A percentile compares a stretch with the other conserved stretches of the same genome.
phyloP scores from a whole-genome alignment of 179 eudicot genomes.

The Monotropa hypopitys region DNA sequence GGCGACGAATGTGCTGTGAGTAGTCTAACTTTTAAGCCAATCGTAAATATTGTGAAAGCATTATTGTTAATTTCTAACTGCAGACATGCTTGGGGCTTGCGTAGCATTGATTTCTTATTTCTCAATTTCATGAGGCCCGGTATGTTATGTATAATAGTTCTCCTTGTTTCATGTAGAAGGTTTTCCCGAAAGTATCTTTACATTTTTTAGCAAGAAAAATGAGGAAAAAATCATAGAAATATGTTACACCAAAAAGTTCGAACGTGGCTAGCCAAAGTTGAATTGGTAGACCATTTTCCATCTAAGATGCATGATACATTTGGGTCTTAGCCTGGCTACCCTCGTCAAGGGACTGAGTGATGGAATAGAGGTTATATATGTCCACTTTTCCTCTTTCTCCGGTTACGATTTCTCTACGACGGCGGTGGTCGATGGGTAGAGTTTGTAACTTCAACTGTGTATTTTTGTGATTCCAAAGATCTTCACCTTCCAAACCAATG shows the following conservation, averaged over 20 bases:
- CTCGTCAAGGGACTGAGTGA: too few species aligned
- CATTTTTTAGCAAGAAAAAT: not conserved
- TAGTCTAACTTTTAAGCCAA: not conserved
- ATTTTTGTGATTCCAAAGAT: not conserved
- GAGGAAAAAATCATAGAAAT: not conserved
- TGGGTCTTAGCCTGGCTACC: too few species aligned
- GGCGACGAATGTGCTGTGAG: slow-evolving; percentile 27
- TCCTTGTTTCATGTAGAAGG: not conserved
- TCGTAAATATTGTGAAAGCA: not conserved
- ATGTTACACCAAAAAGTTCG: not conserved
- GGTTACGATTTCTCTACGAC: not conserved
- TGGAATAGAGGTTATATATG: too few species aligned
- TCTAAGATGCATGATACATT: too few species aligned
- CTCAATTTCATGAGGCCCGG: not conserved
- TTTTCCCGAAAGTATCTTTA: not conserved
- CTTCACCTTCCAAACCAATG: not conserved
- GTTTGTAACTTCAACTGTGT: not conserved
- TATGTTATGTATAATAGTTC: not conserved
- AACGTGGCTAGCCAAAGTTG: too few species aligned
- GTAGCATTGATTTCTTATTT: not conserved
- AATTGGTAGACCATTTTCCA: too few species aligned
- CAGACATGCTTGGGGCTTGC: not conserved
- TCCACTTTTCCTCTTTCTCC: not conserved
- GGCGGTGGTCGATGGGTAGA: not conserved
- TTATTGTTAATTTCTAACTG: not conserved